Percentiles rank a stretch among this genome's conserved stretches.
Evolutionary conservation across 345 rosid genomes (phyloP).

Genomic region (Turritis glabra): DNA sequence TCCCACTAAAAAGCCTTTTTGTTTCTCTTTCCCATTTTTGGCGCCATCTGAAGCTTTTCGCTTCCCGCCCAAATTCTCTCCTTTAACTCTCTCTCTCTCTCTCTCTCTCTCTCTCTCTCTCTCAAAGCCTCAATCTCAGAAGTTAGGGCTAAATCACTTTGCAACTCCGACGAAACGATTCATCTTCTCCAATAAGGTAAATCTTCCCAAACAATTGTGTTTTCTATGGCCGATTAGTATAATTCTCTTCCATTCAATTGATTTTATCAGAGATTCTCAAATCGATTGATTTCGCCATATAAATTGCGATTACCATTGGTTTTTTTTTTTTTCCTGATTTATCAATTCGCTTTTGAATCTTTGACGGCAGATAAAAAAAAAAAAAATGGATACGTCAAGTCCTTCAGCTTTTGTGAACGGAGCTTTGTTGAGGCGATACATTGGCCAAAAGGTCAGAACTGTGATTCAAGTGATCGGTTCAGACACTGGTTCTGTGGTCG

Average conservation of each 20-base stretch:
- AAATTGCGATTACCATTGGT: no score
- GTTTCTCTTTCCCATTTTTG: slow-evolving; percentile 2
- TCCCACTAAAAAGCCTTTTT: no score
- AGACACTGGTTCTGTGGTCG: slow-evolving; percentile 54
- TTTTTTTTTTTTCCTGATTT: no score
- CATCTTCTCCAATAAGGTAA: slow-evolving; percentile 29
- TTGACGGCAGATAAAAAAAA: neutral
- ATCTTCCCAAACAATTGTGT: no score
- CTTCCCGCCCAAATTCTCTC: slow-evolving; percentile 29
- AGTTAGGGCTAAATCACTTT: neutral
- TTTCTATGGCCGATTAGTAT: no score
- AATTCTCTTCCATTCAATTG: no score
- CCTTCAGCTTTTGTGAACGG: slow-evolving; percentile 92
- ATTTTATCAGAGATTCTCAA: neutral
- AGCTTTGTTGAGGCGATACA: slow-evolving; percentile 50
- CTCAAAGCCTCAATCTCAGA: neutral
- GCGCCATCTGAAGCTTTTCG: slow-evolving; percentile 5
- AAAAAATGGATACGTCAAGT: slow-evolving; percentile 67
- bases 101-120: neutral
- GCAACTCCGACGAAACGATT: slow-evolving; percentile 8
- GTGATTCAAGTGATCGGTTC: slow-evolving; percentile 66
- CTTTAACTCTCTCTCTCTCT: neutral
- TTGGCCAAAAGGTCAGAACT: slow-evolving; percentile 70
- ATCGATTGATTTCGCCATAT: no score
- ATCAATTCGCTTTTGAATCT: neutral